A percentile compares a stretch with the other conserved stretches of the same genome.
Conservation (phyloP, 495 filamentous ascomycete genomes). For the Chaetomidium leptoderma region DNA sequence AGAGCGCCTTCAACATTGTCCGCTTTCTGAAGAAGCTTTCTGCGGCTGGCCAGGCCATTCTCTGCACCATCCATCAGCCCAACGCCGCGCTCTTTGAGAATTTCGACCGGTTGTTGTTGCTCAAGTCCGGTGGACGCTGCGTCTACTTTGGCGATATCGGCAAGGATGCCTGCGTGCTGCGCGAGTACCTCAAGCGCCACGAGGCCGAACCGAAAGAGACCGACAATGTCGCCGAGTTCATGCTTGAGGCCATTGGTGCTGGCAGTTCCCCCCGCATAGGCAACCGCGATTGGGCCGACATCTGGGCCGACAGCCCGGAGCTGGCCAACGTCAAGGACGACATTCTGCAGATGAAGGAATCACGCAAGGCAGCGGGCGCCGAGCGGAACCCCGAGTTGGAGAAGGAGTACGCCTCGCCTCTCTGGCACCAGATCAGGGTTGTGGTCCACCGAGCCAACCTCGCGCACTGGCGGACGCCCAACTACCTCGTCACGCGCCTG, state of each 20-base stretch:
- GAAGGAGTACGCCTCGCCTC: conserved; percentile 70
- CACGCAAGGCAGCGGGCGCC: conserved; percentile 46
- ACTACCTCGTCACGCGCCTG: conserved; percentile 73
- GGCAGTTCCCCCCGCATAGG: conserved; percentile 68
- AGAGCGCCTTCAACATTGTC: conserved; percentile 83
- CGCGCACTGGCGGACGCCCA: conserved; percentile 68
- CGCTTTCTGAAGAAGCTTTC: conserved; percentile 83
- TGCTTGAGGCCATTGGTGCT: conserved; percentile 83
- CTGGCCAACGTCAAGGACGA: conserved; percentile 60
- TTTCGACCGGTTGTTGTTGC: conserved; percentile 64
- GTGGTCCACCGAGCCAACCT: conserved; percentile 62
- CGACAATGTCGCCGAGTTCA: conserved; percentile 81
- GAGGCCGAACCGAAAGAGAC: conserved; percentile 51
- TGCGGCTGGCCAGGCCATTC: conserved; percentile 76
- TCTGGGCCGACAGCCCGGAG: conserved; percentile 70
- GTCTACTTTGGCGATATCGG: conserved; percentile 67
- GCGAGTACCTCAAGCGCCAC: conserved; percentile 48
- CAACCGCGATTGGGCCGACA: conserved; percentile 73
- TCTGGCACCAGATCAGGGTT: conserved; percentile 64
- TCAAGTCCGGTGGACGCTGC: conserved; percentile 64
- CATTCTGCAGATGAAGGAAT: conserved; percentile 63
- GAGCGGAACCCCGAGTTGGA: conserved; percentile 42
- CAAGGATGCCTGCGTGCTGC: conserved; percentile 44
- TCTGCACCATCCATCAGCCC: conserved; percentile 92
- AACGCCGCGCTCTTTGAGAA: conserved; percentile 80